These are phyloP conservation scores for Scleroderma bovista DNA, from an alignment of 768 basidiomycete species.

Conservation along the genomic window DNA sequence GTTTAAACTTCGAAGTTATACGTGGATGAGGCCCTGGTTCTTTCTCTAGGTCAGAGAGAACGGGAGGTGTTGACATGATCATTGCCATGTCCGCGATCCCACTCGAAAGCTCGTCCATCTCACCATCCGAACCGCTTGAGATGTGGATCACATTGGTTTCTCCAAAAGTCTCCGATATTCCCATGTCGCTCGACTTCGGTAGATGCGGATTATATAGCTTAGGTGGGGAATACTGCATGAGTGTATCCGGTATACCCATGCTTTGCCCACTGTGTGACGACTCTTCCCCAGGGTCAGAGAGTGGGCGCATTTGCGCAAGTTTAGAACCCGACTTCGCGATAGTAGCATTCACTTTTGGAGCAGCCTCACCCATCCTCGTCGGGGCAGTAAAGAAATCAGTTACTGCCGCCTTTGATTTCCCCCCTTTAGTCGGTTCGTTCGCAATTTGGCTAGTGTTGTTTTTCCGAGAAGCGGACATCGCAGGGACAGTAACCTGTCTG, in stretches of 20 bases:
- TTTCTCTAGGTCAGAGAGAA: constrained; percentile 1
- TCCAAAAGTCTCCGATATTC: neutral
- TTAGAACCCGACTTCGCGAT: constrained; percentile 10
- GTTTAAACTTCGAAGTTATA: neutral
- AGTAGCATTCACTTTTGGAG: neutral
- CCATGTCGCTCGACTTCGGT: too few species aligned
- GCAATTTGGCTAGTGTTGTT: neutral
- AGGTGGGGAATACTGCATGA: too few species aligned
- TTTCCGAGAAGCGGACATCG: neutral
- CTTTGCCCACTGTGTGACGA: constrained; percentile 6
- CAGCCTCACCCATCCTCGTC: neutral
- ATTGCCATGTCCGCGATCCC: constrained; percentile 17
- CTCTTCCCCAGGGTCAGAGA: constrained; percentile 7
- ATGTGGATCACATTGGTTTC: constrained; percentile 18
- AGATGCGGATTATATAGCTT: too few species aligned
- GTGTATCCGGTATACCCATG: constrained; percentile 12
- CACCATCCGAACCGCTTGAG: constrained; percentile 25
- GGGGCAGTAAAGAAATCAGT: neutral
- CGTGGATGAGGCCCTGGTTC: neutral
- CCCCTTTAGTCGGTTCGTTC: neutral
- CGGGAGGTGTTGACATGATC: constrained; percentile 23
- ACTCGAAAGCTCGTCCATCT: constrained; percentile 4
- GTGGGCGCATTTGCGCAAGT: constrained; percentile 7
- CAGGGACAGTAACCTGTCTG: neutral
- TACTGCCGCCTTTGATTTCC: neutral